A percentile compares a stretch with the other conserved stretches of the same genome.
Conservation (phyloP, 352 stramenopile genomes). For the Phytophthora idaei region DNA sequence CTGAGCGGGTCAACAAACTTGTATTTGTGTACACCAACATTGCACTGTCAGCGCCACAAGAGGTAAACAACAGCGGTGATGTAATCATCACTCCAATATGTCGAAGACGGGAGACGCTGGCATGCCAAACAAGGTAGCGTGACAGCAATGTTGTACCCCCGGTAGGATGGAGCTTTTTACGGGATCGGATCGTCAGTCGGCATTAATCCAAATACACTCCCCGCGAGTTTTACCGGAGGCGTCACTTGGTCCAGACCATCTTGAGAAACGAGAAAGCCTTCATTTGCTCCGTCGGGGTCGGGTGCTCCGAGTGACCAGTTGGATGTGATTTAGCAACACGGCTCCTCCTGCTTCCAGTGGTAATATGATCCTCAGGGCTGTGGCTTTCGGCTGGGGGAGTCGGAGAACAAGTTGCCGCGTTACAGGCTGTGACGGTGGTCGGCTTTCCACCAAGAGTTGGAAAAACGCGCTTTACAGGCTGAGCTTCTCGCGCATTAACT, state of each 20-base stretch:
- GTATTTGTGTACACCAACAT: no score
- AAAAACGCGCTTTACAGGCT: conserved; percentile 10
- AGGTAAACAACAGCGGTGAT: no score
- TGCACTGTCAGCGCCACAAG: no score
- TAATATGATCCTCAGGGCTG: conserved; percentile 6
- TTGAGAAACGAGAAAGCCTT: conserved; percentile 62
- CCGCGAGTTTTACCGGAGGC: conserved; percentile 44
- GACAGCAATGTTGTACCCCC: no score
- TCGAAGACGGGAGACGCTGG: no score
- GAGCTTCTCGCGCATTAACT: conserved; percentile 1
- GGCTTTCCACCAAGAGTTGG: conserved; percentile 11
- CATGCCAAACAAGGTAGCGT: no score
- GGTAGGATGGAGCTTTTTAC: no score
- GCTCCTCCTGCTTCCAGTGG: conserved; percentile 16
- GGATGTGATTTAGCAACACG: conserved; percentile 19
- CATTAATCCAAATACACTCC: conserved; percentile 12
- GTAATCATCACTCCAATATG: no score
- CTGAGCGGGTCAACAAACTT: no score
- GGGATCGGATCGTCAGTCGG: no score
- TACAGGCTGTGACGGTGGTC: neutral
- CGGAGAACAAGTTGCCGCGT: conserved; percentile 3
- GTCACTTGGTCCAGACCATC: conserved; percentile 38
- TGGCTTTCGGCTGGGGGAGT: conserved; percentile 18
- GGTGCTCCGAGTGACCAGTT: conserved; percentile 2
- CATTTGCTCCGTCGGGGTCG: conserved; percentile 8